These are phyloP conservation scores for Fusarium xyrophilum DNA, from an alignment of 2,329 filamentous ascomycete species.

Conservation along the genomic window DNA sequence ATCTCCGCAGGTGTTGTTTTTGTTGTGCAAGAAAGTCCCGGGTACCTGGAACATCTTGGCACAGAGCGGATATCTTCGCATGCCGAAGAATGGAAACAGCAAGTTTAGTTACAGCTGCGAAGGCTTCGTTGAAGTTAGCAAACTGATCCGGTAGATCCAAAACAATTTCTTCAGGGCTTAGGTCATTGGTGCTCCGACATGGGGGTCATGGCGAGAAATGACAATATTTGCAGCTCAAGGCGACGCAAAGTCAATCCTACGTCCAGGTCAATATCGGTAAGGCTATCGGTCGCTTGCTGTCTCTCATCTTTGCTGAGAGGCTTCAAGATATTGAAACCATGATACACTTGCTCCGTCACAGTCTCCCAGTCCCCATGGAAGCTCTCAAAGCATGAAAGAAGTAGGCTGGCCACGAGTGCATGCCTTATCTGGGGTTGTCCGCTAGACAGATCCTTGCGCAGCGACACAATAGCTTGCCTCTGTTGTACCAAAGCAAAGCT, in stretches of 20 bases:
- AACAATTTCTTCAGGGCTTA: accelerated
- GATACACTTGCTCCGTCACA: neutral
- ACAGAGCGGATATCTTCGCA: accelerated
- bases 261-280: neutral
- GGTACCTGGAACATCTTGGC: accelerated
- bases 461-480: neutral
- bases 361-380: neutral
- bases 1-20: accelerated
- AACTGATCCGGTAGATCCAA: neutral
- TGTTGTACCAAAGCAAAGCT: neutral
- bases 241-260: neutral
- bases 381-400: neutral
- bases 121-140: neutral
- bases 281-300: neutral
- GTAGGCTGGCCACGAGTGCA: neutral
- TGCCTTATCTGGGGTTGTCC: neutral
- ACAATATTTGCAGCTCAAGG: neutral
- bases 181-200: neutral
- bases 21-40: neutral
- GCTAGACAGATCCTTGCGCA: neutral
- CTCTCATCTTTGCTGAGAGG: neutral
- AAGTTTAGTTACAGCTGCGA: neutral
- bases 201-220: neutral
- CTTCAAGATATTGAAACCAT: neutral
- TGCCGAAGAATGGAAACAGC: neutral